These are phyloP conservation scores for Cutaneotrichosporon cutaneum DNA, from an alignment of 1,284 basidiomycete genomes.

Conservation along the genomic window DNA sequence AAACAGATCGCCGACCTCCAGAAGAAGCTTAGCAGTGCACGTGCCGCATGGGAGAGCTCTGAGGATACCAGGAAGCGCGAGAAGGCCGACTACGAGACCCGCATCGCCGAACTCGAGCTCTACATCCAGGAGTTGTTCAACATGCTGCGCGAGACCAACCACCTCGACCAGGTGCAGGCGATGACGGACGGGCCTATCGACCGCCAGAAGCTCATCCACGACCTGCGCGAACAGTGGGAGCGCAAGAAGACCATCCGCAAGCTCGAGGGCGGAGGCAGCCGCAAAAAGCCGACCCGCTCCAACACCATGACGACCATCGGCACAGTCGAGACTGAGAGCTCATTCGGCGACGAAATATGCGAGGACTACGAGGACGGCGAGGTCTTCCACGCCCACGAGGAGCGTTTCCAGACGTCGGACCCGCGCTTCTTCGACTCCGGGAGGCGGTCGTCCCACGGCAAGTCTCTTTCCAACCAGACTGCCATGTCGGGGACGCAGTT, in stretches of 20 bases:
- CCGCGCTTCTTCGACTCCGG: constrained; percentile 4
- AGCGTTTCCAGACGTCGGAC: constrained; percentile 27
- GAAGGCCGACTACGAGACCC: constrained; percentile 78
- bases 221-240: constrained; percentile 71
- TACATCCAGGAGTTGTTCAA: constrained; percentile 92
- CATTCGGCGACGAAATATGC: constrained; percentile 23
- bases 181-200: constrained; percentile 62
- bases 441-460: constrained; percentile 12
- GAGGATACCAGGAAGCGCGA: constrained; percentile 78
- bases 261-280: constrained; percentile 65
- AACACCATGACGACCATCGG: constrained; percentile 1
- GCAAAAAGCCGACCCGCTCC: constrained; percentile 8
- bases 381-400: constrained; percentile 49
- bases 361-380: constrained; percentile 47
- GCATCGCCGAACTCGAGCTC: constrained; percentile 80
- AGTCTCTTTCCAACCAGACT: constrained; percentile 11
- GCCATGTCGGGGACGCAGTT: constrained; percentile 69
- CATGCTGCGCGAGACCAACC: constrained; percentile 81
- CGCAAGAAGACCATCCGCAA: constrained; percentile 80
- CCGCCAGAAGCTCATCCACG: constrained; percentile 74
- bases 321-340: constrained; percentile 3
- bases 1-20: constrained; percentile 70
- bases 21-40: constrained; percentile 72
- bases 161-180: constrained; percentile 68
- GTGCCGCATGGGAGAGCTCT: constrained; percentile 71